Evolutionary conservation across 495 filamentous ascomycete genomes (phyloP).

Genomic region (Podospora fimiseda): DNA sequence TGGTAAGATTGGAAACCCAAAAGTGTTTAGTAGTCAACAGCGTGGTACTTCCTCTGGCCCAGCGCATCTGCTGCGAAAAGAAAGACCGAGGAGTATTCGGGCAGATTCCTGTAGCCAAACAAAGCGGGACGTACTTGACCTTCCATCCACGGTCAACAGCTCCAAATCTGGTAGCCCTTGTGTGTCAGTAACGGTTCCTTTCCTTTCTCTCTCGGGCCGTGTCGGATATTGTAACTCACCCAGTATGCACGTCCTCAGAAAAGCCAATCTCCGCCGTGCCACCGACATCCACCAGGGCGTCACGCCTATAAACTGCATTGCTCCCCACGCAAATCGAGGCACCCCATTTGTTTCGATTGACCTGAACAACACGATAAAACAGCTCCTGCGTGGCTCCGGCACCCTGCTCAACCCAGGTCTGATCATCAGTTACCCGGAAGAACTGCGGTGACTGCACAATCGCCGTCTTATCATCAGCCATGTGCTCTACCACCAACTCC

Average conservation of each 20-base stretch:
- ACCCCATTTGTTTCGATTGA: slow-evolving; percentile 27
- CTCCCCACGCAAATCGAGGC: slow-evolving; percentile 30
- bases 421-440: slow-evolving; percentile 25
- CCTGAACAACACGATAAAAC: slow-evolving; percentile 31
- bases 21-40: slow-evolving; percentile 28
- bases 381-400: slow-evolving; percentile 30
- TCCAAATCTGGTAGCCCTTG: no score
- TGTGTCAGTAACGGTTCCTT: no score
- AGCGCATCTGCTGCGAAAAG: slow-evolving; percentile 33
- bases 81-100: slow-evolving; percentile 30
- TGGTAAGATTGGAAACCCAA: slow-evolving; percentile 24
- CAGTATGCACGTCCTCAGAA: slow-evolving; percentile 30
- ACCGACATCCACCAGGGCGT: slow-evolving; percentile 22
- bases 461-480: slow-evolving; percentile 26
- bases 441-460: slow-evolving; percentile 28
- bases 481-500: slow-evolving; percentile 26
- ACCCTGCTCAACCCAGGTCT: slow-evolving; percentile 32
- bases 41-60: slow-evolving; percentile 28
- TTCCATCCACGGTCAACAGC: slow-evolving; percentile 31
- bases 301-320: slow-evolving; percentile 26
- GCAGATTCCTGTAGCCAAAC: slow-evolving; percentile 29
- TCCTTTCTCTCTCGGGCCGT: no score
- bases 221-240: slow-evolving; percentile 16
- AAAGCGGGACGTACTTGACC: slow-evolving; percentile 29
- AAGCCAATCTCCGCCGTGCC: slow-evolving; percentile 31